Conservation (phyloP, 2,329 filamentous ascomycete genomes). For the Cordyceps cateniannulata region DNA sequence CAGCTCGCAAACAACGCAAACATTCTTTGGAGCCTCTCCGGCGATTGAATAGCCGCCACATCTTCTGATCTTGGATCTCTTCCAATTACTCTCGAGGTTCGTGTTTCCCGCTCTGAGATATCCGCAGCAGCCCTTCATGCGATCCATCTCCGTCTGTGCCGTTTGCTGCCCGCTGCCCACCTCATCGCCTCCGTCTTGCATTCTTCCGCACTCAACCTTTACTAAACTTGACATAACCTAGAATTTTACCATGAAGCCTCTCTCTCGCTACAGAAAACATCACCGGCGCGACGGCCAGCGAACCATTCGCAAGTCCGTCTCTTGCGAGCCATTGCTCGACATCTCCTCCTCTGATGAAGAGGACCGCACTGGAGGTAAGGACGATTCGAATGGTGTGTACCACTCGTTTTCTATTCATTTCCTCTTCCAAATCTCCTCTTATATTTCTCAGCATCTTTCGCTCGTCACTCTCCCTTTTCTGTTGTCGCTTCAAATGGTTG, state of each 20-base stretch:
- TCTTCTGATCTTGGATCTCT: neutral
- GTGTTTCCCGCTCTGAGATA: neutral
- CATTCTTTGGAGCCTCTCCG: neutral
- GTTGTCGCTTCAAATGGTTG: neutral
- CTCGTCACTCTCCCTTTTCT: neutral
- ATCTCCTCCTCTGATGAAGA: slow-evolving; percentile 13
- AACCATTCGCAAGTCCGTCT: slow-evolving; percentile 14
- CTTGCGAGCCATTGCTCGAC: slow-evolving; percentile 12
- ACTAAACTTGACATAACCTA: neutral
- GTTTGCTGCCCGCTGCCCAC: neutral
- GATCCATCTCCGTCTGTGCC: neutral
- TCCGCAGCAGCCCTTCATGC: neutral
- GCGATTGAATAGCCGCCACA: slow-evolving; percentile 1
- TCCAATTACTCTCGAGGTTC: neutral
- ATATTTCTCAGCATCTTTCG: neutral
- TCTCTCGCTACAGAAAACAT: slow-evolving; percentile 2
- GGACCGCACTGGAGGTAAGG: slow-evolving; percentile 13
- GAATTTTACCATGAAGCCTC: neutral
- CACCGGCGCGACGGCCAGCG: slow-evolving; percentile 2
- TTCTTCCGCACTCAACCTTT: neutral
- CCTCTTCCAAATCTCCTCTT: too few species aligned
- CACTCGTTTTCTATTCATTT: neutral
- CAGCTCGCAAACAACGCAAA: slow-evolving; percentile 9
- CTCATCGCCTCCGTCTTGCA: neutral
- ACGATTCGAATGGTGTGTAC: slow-evolving; percentile 1